Percentiles rank a stretch among this genome's conserved stretches.
Evolutionary conservation across 139 green algal genomes (phyloP).

Genomic region (Coelastrella sp.): DNA sequence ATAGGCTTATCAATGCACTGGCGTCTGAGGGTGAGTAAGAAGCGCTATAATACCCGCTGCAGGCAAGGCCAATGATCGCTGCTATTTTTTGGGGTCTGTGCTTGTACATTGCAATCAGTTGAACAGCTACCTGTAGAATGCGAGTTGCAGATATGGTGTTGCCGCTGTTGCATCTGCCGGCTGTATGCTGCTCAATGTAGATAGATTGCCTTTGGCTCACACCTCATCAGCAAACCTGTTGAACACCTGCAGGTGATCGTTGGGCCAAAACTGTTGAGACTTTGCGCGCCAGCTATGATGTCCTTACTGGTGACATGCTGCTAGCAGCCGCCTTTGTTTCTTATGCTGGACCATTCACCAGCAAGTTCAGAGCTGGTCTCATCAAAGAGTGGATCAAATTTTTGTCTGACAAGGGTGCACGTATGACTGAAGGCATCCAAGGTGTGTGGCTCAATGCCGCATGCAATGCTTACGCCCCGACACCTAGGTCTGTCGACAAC

Average conservation of each 20-base stretch:
- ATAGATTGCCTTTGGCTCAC: neutral
- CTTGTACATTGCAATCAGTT: neutral
- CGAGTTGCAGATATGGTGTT: neutral
- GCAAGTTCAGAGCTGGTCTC: slow-evolving; percentile 74
- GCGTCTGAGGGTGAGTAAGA: slow-evolving; percentile 68
- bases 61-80: neutral
- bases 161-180: neutral
- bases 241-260: slow-evolving; percentile 60
- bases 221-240: too few species aligned
- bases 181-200: neutral
- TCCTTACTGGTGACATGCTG: slow-evolving; percentile 83
- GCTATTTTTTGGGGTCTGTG: neutral
- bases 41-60: neutral
- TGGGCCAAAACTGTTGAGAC: slow-evolving; percentile 83
- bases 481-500: neutral
- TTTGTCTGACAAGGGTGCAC: slow-evolving; percentile 71
- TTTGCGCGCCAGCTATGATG: slow-evolving; percentile 80
- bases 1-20: slow-evolving; percentile 89
- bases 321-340: slow-evolving; percentile 76
- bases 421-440: slow-evolving; percentile 84
- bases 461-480: neutral
- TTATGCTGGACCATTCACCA: slow-evolving; percentile 85
- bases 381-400: slow-evolving; percentile 82
- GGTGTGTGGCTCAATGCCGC: slow-evolving; percentile 30
- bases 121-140: neutral